Conservation (phyloP, 1,284 basidiomycete genomes). For the Microstroma glucosiphilum region DNA sequence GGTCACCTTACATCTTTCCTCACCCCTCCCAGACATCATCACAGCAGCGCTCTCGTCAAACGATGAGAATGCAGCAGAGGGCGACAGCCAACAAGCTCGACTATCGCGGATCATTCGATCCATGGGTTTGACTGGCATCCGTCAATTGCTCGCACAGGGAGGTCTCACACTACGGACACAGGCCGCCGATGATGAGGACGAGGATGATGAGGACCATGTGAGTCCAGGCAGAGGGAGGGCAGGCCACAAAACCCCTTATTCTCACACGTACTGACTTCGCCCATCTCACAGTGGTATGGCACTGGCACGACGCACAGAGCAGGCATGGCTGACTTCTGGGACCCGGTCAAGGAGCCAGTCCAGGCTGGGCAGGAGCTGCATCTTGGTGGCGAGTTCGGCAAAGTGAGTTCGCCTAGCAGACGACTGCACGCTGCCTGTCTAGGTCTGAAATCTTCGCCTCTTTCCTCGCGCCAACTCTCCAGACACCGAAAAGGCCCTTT, state of each 20-base stretch:
- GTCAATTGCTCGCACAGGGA: constrained; percentile 24
- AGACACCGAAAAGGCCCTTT: constrained; percentile 11
- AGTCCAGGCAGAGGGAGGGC: neutral
- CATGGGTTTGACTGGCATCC: constrained; percentile 30
- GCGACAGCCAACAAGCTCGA: neutral
- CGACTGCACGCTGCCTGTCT: no score
- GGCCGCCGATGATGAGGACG: constrained; percentile 13
- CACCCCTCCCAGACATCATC: constrained; percentile 16
- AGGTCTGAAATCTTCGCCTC: constrained; percentile 41
- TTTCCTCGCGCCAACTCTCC: neutral
- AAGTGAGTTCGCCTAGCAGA: no score
- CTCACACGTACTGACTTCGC: constrained; percentile 19
- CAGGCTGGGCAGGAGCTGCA: constrained; percentile 66
- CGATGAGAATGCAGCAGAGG: neutral
- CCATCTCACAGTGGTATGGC: constrained; percentile 24
- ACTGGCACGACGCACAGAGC: constrained; percentile 6
- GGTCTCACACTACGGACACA: constrained; percentile 14
- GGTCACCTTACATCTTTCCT: neutral
- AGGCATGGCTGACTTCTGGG: constrained; percentile 37
- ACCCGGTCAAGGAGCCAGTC: constrained; percentile 60
- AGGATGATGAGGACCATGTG: constrained; percentile 22
- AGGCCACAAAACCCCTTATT: neutral
- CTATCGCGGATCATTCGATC: constrained; percentile 21
- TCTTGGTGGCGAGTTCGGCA: constrained; percentile 78
- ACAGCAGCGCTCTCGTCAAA: constrained; percentile 18